Conservation (phyloP, 2,329 filamentous ascomycete species). For the Microcera coccophila region DNA sequence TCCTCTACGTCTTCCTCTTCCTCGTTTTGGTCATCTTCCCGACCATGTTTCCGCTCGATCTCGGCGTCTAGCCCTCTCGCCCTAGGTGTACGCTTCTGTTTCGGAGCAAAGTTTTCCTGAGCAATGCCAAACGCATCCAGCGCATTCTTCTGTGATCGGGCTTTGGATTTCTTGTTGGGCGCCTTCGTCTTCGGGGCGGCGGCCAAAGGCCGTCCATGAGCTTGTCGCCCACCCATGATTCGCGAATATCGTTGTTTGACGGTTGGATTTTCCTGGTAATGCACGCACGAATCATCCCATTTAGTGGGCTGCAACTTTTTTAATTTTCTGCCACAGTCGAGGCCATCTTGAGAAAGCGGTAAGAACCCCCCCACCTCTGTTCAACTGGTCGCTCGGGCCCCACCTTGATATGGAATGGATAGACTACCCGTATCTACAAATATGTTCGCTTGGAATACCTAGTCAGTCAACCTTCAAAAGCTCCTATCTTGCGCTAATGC, state of each 20-base stretch:
- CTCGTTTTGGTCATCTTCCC: slow-evolving; percentile 43
- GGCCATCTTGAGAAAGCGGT: too few species aligned
- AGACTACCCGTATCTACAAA: too few species aligned
- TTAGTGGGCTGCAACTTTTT: neutral
- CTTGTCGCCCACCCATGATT: slow-evolving; percentile 55
- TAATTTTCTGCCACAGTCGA: slow-evolving; percentile 33
- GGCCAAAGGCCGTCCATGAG: slow-evolving; percentile 52
- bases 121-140: slow-evolving; percentile 58
- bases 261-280: neutral
- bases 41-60: slow-evolving; percentile 41
- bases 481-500: too few species aligned
- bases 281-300: slow-evolving; percentile 1
- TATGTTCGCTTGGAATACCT: too few species aligned
- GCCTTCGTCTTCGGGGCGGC: slow-evolving; percentile 34
- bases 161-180: slow-evolving; percentile 43
- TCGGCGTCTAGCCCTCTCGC: slow-evolving; percentile 51
- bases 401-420: too few species aligned
- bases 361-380: too few species aligned
- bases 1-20: slow-evolving; percentile 52
- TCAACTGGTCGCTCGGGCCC: too few species aligned
- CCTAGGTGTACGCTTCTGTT: slow-evolving; percentile 46
- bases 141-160: slow-evolving; percentile 47
- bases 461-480: too few species aligned
- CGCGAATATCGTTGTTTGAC: neutral
- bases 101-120: slow-evolving; percentile 48